Evolutionary conservation across 2,329 filamentous ascomycete species (phyloP).

Genomic region (Colletotrichum caudatum): DNA sequence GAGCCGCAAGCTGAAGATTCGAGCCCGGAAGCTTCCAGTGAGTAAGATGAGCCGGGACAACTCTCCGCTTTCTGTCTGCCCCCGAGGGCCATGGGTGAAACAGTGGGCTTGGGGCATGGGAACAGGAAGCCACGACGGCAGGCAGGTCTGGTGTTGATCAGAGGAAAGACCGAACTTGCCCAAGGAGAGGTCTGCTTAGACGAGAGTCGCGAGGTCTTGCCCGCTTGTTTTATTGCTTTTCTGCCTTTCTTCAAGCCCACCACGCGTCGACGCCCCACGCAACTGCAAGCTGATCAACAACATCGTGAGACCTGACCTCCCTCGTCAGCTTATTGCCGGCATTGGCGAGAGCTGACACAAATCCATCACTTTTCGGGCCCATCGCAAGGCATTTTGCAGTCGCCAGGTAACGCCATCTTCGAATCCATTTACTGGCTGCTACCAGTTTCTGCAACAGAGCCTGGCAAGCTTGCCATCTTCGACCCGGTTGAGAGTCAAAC

Average conservation of each 20-base stretch:
- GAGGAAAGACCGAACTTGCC: constrained; percentile 36
- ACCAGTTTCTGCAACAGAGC: not conserved
- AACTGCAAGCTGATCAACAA: not conserved
- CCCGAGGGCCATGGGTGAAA: constrained; percentile 17
- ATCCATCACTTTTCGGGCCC: not conserved
- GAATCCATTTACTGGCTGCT: not conserved
- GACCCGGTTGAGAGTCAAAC: not conserved
- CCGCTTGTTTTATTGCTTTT: constrained; percentile 23
- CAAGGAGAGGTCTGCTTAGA: constrained; percentile 8
- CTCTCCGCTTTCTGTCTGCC: constrained; percentile 10
- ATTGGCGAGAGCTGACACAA: constrained; percentile 4
- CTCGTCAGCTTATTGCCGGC: constrained; percentile 15
- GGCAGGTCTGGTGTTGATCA: constrained; percentile 21
- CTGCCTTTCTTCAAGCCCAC: constrained; percentile 3
- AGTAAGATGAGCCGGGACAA: too few species aligned
- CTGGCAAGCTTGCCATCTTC: not conserved
- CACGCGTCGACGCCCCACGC: constrained; percentile 20
- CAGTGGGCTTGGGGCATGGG: constrained; percentile 18
- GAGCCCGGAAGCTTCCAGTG: constrained; percentile 11
- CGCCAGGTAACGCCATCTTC: not conserved
- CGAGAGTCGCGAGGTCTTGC: constrained; percentile 14
- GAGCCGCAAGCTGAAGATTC: constrained; percentile 19
- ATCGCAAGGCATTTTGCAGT: constrained; percentile 1
- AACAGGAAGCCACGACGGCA: constrained; percentile 37
- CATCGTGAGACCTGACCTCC: constrained; percentile 10